phyloP scores from a whole-genome alignment of 83 land plant genomes.

The Thuja plicata region DNA sequence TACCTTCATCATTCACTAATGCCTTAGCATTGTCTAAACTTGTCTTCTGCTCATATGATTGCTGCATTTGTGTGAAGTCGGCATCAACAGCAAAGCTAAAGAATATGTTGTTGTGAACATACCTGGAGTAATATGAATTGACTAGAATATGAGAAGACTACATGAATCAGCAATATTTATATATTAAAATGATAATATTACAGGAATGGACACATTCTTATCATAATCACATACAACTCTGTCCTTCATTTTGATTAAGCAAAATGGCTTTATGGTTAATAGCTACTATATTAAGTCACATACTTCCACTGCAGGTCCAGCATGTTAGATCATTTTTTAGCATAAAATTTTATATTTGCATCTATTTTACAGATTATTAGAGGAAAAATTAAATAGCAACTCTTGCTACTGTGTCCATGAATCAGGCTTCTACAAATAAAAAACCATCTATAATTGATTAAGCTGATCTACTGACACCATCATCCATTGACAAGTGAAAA shows the following conservation, averaged over 20 bases:
- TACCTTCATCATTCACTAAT: slow-evolving; percentile 4
- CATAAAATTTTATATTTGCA: neutral
- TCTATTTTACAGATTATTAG: neutral
- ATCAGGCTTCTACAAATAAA: neutral
- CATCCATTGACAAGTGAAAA: neutral
- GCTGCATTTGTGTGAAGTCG: slow-evolving; percentile 73
- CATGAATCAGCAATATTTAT: neutral
- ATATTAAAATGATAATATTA: neutral
- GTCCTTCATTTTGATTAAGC: neutral
- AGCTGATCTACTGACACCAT: neutral
- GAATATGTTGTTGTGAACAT: slow-evolving; percentile 99
- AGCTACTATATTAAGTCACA: neutral
- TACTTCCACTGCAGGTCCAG: neutral
- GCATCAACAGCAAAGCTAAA: slow-evolving; percentile 99
- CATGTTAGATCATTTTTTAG: neutral
- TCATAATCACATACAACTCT: neutral
- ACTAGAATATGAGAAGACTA: neutral
- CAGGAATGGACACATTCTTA: neutral
- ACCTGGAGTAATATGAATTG: slow-evolving; percentile 53
- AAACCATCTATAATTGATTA: too few relatives aligned
- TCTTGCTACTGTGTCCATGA: neutral
- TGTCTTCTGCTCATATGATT: slow-evolving; percentile 32
- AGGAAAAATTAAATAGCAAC: neutral
- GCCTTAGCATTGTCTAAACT: slow-evolving; percentile 12
- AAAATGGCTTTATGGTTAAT: neutral